phyloP scores from a whole-genome alignment of 768 basidiomycete species.

The Tricholoma matsutake region DNA sequence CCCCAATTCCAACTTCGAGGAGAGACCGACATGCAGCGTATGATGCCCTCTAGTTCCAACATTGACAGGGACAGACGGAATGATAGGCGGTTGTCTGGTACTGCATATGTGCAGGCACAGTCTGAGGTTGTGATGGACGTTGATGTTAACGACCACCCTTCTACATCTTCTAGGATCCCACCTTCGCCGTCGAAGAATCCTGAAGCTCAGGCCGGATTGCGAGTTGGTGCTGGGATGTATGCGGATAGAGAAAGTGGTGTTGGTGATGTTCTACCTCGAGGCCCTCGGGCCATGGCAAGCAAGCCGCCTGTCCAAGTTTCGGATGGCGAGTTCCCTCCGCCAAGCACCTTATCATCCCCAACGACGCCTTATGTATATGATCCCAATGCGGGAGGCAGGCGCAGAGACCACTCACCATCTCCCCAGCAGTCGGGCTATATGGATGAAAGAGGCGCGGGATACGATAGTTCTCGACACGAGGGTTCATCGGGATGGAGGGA shows the following conservation, averaged over 20 bases:
- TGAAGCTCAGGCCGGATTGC: slow-evolving; percentile 8
- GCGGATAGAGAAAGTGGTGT: slow-evolving; percentile 22
- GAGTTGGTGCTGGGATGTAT: slow-evolving; percentile 25
- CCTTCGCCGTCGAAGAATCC: slow-evolving; percentile 11
- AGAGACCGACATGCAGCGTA: neutral
- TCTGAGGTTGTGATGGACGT: slow-evolving; percentile 26
- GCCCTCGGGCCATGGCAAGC: slow-evolving; percentile 30
- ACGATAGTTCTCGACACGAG: slow-evolving; percentile 2
- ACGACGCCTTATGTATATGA: slow-evolving; percentile 6
- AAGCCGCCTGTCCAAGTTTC: neutral
- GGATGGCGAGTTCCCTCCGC: neutral
- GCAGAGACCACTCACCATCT: slow-evolving; percentile 19
- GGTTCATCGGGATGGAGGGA: slow-evolving; percentile 9
- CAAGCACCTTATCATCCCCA: slow-evolving; percentile 8
- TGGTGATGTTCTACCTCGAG: slow-evolving; percentile 13
- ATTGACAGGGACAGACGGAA: neutral
- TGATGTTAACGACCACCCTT: slow-evolving; percentile 19
- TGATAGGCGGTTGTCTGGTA: slow-evolving; percentile 7
- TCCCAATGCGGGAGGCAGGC: neutral
- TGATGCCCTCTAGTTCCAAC: neutral
- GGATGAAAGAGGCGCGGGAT: slow-evolving; percentile 1
- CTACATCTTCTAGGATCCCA: slow-evolving; percentile 16
- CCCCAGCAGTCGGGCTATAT: slow-evolving; percentile 10
- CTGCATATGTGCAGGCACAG: slow-evolving; percentile 6
- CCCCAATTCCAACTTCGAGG: slow-evolving; percentile 6